Evolutionary conservation across 257 asterid species (phyloP), one percentile per base, ranked within the genome.

Genomic region (Mentha longifolia): DNA sequence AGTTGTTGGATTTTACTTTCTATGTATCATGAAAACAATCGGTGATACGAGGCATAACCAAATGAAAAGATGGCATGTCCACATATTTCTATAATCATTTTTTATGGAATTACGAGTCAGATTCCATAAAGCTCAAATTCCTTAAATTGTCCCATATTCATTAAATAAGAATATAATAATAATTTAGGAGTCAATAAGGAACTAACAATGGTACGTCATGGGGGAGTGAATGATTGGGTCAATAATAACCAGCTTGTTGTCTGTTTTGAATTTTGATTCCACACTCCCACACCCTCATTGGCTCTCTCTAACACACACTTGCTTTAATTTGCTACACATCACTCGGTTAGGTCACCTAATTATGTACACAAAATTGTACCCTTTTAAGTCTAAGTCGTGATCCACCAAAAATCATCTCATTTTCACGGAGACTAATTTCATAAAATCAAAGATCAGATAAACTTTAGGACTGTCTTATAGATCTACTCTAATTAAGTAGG

Each of bases 241-340:
- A 62, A 75, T 59, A 75, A 68, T 60, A 47, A 61, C 61, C 47
- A 20, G 45, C 31, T 58, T 37, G 37, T 33, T 68, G 47, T 74
- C 73, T 54, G 55, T 52, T 13, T 5, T 3, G 15, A 74, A 43
- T 52, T 13, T 5, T 3, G 15, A 74, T 9, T 20, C 75, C 79
- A 75, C 71, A 62, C 59, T 25, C 67, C 9, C 75, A 8, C 7
- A 0, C 61, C 2, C 60, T 61, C 50, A 75, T 75, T 75, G 79
- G 71, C 43, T 61, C 30, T 47, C 42, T 16, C 9, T 43, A 9
- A 9, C 4, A 19, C 6, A 52, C 12, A 52, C 58, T 20, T 52
- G 58, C 6, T n/a, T n/a, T n/a, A n/a, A 22, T 16, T 13, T 52
- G 31, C 20, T 19, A 20, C 30, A 37, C 63, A 54, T 72, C 25